Conservation (phyloP, 2,329 filamentous ascomycete genomes). For the Colletotrichum liriopes region DNA sequence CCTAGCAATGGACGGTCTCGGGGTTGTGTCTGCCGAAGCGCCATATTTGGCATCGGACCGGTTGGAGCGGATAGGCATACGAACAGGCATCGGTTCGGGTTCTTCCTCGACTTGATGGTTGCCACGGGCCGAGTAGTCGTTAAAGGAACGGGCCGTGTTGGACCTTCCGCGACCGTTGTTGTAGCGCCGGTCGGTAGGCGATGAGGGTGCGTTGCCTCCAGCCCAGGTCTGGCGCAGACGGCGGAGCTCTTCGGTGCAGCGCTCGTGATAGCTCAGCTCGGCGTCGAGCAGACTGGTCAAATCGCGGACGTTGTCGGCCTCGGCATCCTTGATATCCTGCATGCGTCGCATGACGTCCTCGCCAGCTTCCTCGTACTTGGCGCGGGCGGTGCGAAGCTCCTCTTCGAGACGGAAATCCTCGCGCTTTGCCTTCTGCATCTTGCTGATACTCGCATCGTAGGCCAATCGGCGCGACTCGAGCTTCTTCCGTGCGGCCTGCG, state of each 20-base stretch:
- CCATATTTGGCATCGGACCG: constrained; percentile 48
- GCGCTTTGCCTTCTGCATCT: constrained; percentile 93
- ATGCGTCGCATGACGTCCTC: constrained; percentile 94
- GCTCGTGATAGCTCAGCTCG: constrained; percentile 92
- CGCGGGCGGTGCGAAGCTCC: constrained; percentile 90
- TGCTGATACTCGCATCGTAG: constrained; percentile 90
- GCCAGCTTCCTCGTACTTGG: constrained; percentile 95
- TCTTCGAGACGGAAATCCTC: constrained; percentile 96
- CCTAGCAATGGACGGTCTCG: constrained; percentile 56
- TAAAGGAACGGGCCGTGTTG: constrained; percentile 64
- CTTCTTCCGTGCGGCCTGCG: constrained; percentile 87
- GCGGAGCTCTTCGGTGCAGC: constrained; percentile 86
- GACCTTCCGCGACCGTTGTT: constrained; percentile 58
- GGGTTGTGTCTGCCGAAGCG: constrained; percentile 53
- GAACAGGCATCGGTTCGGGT: constrained; percentile 53
- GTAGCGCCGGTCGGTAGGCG: constrained; percentile 44
- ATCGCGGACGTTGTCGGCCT: constrained; percentile 86
- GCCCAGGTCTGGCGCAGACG: constrained; percentile 66
- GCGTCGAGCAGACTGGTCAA: constrained; percentile 87
- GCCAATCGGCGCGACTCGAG: constrained; percentile 90
- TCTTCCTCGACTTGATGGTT: constrained; percentile 51
- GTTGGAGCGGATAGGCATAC: constrained; percentile 62
- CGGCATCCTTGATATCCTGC: constrained; percentile 96
- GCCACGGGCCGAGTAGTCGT: constrained; percentile 53
- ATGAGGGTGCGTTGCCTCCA: constrained; percentile 45